Evolutionary conservation across 2,329 filamentous ascomycete genomes (phyloP).

Genomic region (Ceratocystis albifundus): DNA sequence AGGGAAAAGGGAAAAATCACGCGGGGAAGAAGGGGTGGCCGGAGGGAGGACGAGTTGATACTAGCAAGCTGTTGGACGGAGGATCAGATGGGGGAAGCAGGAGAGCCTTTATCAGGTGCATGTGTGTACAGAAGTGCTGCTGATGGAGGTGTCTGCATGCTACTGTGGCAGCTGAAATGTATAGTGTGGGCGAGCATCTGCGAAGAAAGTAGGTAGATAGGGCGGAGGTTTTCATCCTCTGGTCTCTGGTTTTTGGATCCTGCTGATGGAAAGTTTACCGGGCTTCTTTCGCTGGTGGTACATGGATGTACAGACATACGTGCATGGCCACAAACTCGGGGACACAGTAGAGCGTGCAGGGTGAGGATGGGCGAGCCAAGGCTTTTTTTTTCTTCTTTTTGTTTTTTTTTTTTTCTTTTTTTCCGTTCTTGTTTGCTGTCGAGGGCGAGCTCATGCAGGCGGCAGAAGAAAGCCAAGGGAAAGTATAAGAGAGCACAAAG

Average conservation of each 20-base stretch:
- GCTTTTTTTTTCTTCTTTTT: no score
- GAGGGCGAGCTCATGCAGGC: background rate
- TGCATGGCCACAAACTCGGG: background rate
- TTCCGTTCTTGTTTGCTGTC: no score
- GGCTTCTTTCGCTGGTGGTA: background rate
- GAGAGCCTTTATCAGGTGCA: background rate
- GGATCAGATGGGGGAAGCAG: no score
- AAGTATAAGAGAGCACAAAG: background rate
- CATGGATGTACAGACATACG: background rate
- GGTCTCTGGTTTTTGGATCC: background rate
- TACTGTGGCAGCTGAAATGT: slow-evolving; percentile 3
- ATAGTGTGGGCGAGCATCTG: background rate
- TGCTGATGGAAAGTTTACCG: background rate
- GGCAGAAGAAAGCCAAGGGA: background rate
- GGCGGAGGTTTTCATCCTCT: no score
- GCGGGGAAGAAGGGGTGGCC: background rate
- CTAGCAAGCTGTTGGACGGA: no score
- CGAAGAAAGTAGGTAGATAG: background rate
- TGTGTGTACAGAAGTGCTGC: background rate
- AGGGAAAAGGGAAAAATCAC: background rate
- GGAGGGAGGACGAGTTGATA: background rate
- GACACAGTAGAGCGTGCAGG: background rate
- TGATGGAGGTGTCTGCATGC: background rate
- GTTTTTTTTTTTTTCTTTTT: no score
- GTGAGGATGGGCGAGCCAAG: background rate